Percentiles rank a stretch among this genome's conserved stretches.
Evolutionary conservation across 208 protist species (phyloP).

Genomic region (Acanthamoeba healyi): DNA sequence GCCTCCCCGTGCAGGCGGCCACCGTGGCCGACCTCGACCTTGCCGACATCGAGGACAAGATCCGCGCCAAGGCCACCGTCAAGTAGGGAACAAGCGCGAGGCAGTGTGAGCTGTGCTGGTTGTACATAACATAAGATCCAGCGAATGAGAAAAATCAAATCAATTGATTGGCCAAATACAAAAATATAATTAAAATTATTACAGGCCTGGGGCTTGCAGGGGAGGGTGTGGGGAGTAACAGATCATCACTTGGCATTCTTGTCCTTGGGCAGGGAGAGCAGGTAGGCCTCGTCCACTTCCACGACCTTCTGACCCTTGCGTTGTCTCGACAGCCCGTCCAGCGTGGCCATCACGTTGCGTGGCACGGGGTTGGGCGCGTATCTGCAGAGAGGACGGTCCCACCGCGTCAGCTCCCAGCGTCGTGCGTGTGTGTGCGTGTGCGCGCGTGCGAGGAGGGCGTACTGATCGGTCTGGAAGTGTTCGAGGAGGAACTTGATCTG

Average conservation of each 20-base stretch:
- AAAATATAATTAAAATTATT: not conserved
- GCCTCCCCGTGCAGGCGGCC: no score
- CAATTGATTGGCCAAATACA: not conserved
- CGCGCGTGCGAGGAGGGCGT: not conserved
- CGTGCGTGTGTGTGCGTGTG: no score
- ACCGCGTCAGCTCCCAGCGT: no score
- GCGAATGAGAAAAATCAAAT: not conserved
- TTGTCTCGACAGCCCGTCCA: not conserved
- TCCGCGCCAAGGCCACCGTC: no score
- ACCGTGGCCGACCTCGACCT: no score
- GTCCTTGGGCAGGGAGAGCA: constrained; percentile 16
- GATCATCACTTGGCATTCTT: not conserved
- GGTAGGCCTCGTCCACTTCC: constrained; percentile 6
- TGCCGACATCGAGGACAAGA: no score
- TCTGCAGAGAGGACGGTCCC: not conserved
- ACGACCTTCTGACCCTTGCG: not conserved
- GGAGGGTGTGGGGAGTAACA: not conserved
- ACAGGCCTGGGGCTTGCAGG: not conserved
- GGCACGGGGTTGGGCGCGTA: constrained; percentile 44
- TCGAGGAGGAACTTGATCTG: constrained; percentile 54
- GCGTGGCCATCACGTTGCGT: constrained; percentile 52
- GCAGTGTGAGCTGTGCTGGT: no score
- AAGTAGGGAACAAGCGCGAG: no score
- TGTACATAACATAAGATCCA: not conserved
- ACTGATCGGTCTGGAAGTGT: constrained; percentile 57